These are phyloP conservation scores for Coemansia sp. DNA, from an alignment of 192 early-diverging fungal genomes.

Conservation along the genomic window DNA sequence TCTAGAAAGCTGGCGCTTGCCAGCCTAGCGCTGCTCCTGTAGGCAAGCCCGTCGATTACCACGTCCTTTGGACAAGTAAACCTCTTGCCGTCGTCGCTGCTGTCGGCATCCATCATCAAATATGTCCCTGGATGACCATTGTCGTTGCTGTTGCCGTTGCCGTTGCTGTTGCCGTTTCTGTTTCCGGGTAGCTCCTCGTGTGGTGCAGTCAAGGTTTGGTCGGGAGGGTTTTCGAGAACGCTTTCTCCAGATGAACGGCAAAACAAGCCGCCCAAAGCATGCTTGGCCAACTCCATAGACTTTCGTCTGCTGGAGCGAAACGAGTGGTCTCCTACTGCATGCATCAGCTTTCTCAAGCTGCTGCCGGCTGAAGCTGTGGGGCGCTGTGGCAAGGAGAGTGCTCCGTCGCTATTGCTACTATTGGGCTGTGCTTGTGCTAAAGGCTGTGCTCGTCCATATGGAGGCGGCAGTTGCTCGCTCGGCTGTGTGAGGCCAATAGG, in stretches of 20 bases:
- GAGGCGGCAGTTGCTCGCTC: not conserved
- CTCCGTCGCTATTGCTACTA: not conserved
- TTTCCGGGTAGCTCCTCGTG: not conserved
- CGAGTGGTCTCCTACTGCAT: constrained; percentile 15
- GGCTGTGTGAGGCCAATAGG: not conserved
- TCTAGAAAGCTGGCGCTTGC: constrained; percentile 13
- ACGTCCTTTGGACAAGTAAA: not conserved
- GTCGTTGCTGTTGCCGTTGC: no score
- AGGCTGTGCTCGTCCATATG: not conserved
- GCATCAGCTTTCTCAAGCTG: constrained; percentile 10
- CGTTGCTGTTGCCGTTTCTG: not conserved
- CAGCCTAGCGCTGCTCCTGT: not conserved
- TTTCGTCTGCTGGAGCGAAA: constrained; percentile 8
- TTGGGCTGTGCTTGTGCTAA: not conserved
- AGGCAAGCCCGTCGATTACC: not conserved
- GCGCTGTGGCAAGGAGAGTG: not conserved
- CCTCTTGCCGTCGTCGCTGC: not conserved
- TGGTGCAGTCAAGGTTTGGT: not conserved
- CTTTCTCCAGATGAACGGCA: constrained; percentile 7
- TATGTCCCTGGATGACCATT: not conserved
- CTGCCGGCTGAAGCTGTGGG: not conserved
- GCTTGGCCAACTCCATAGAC: constrained; percentile 2
- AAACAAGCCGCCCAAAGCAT: constrained; percentile 19
- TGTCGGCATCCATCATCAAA: not conserved
- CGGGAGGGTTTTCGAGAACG: not conserved